A percentile compares a stretch with the other conserved stretches of the same genome.
phyloP scores from a whole-genome alignment of 768 basidiomycete species.

The Calvatia gigantea region DNA sequence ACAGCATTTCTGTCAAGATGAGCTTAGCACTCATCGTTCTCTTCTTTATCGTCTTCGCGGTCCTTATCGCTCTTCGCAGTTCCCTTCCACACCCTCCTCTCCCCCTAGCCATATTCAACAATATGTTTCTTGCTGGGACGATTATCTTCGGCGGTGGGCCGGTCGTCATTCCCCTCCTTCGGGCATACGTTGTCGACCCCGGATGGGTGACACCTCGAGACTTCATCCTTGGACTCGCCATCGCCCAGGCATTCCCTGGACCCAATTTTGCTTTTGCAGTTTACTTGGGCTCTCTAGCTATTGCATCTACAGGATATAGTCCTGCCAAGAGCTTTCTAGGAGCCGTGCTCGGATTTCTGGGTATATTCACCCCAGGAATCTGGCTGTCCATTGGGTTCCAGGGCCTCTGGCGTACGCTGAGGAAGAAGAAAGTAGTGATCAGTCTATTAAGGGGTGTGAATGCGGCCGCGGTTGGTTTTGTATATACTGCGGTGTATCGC shows the following conservation, averaged over 20 bases:
- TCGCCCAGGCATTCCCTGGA: constrained; percentile 47
- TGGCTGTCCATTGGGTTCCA: constrained; percentile 34
- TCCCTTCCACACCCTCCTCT: constrained; percentile 22
- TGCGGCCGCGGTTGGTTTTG: constrained; percentile 38
- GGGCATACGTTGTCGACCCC: constrained; percentile 46
- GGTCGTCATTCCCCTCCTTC: constrained; percentile 51
- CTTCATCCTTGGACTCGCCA: constrained; percentile 51
- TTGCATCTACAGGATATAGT: constrained; percentile 5
- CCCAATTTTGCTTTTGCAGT: constrained; percentile 56
- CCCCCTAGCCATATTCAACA: constrained; percentile 36
- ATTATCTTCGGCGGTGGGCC: constrained; percentile 55
- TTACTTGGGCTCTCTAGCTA: constrained; percentile 46
- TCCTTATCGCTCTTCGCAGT: constrained; percentile 27
- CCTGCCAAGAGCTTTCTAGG: constrained; percentile 31
- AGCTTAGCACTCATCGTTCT: constrained; percentile 21
- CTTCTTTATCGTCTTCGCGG: constrained; percentile 25
- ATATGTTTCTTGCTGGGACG: constrained; percentile 45
- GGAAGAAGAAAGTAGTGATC: constrained; percentile 25
- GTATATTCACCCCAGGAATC: constrained; percentile 48
- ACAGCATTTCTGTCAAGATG: constrained; percentile 23
- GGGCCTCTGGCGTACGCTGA: constrained; percentile 29
- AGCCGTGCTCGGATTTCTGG: constrained; percentile 44
- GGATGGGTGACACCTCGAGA: constrained; percentile 52
- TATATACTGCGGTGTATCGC: constrained; percentile 38
- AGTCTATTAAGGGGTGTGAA: constrained; percentile 36